Conservation (phyloP, 2,329 filamentous ascomycete genomes). For the Penicillium sp. region DNA sequence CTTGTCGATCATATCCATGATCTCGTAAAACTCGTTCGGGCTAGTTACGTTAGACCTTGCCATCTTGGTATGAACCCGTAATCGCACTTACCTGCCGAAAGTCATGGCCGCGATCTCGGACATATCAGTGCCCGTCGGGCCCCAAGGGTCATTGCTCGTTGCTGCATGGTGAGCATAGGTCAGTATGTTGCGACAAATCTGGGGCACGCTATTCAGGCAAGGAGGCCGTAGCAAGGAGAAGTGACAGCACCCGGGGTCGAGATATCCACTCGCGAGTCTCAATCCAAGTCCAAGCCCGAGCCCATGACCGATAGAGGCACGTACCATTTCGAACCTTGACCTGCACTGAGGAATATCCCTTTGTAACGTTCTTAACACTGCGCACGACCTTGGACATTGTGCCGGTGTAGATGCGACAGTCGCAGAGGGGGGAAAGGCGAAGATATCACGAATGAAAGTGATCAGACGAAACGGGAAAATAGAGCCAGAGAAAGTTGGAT, state of each 20-base stretch:
- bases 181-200: slow-evolving; percentile 10
- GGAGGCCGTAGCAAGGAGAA: slow-evolving; percentile 3
- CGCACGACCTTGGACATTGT: slow-evolving; percentile 93
- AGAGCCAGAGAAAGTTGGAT: slow-evolving; percentile 6
- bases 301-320: slow-evolving; percentile 28
- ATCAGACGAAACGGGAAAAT: slow-evolving; percentile 9
- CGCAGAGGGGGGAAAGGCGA: slow-evolving; percentile 4
- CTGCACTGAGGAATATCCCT: slow-evolving; percentile 93
- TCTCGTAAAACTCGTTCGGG: slow-evolving; percentile 96
- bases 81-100: slow-evolving; percentile 76
- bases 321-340: slow-evolving; percentile 97
- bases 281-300: not conserved
- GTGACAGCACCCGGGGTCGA: not conserved
- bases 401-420: slow-evolving; percentile 16
- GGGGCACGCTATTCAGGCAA: slow-evolving; percentile 1
- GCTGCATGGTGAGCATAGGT: slow-evolving; percentile 53
- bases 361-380: slow-evolving; percentile 98
- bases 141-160: slow-evolving; percentile 98
- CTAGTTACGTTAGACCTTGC: slow-evolving; percentile 45
- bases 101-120: slow-evolving; percentile 97
- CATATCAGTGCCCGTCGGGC: slow-evolving; percentile 96
- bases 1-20: slow-evolving; percentile 99
- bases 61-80: not conserved
- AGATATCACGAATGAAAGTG: slow-evolving; percentile 6
- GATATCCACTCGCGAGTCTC: not conserved